phyloP scores from a whole-genome alignment of 75 land plant species.

The Isoetes taiwanensis region DNA sequence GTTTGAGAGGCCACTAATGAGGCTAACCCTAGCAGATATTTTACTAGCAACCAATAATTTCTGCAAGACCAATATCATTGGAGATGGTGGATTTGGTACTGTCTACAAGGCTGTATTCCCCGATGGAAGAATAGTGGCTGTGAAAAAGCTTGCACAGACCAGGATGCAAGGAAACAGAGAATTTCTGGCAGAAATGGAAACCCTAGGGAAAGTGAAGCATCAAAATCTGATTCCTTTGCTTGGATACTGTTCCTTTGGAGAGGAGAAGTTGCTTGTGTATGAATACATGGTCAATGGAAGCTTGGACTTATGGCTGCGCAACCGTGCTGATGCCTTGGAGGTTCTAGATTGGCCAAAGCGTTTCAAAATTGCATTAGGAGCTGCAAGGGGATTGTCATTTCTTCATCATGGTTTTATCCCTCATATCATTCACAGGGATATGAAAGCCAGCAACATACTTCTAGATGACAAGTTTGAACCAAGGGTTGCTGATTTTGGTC shows the following conservation, averaged over 20 bases:
- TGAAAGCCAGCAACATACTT: constrained; percentile 67
- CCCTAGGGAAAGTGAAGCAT: constrained; percentile 63
- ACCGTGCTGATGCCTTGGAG: constrained; percentile 37
- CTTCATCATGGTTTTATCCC: constrained; percentile 56
- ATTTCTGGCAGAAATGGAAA: constrained; percentile 65
- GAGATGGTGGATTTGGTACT: constrained; percentile 57
- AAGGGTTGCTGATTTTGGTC: constrained; percentile 56
- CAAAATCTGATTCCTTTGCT: constrained; percentile 41
- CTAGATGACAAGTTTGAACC: constrained; percentile 43
- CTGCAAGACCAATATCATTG: constrained; percentile 35
- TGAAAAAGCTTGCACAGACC: constrained; percentile 36
- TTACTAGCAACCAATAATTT: constrained; percentile 42
- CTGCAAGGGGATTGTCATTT: constrained; percentile 50
- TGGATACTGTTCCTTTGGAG: constrained; percentile 47
- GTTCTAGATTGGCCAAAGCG: constrained; percentile 37
- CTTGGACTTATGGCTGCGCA: constrained; percentile 51
- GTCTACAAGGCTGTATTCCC: constrained; percentile 46
- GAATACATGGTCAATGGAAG: constrained; percentile 63
- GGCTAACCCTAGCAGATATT: constrained; percentile 30
- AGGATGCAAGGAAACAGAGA: constrained; percentile 38
- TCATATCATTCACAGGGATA: constrained; percentile 58
- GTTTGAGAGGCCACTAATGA: constrained; percentile 44
- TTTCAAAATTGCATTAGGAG: constrained; percentile 39
- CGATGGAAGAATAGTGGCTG: constrained; percentile 30
- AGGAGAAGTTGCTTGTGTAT: constrained; percentile 48